A percentile compares a stretch with the other conserved stretches of the same genome.
phyloP scores from a whole-genome alignment of 305 asterid genomes.

The Fraxinus baroniana region DNA sequence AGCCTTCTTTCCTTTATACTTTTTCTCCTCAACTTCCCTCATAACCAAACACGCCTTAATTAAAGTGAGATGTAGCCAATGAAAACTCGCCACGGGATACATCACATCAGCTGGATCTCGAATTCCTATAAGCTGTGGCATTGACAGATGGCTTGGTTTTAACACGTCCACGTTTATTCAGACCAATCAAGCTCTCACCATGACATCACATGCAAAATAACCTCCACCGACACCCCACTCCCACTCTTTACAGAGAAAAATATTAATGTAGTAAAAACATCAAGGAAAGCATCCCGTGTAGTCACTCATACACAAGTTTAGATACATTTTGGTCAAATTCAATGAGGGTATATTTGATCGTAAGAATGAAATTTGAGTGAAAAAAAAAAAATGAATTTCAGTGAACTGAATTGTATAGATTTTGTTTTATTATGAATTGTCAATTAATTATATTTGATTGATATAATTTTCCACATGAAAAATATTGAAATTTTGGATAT shows the following conservation, averaged over 20 bases:
- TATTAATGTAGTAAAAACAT: not conserved
- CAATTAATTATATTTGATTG: no score
- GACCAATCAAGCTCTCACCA: not conserved
- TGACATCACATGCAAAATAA: not conserved
- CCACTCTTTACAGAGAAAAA: not conserved
- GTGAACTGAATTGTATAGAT: no score
- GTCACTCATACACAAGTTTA: not conserved
- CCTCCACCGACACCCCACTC: not conserved
- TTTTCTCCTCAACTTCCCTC: not conserved
- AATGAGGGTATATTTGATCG: no score
- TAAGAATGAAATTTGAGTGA: no score
- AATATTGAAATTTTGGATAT: no score
- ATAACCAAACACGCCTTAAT: not conserved
- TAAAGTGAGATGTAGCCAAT: not conserved
- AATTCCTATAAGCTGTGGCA: not conserved
- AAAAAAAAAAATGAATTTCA: no score
- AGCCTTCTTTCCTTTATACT: not conserved
- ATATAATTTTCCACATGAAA: no score
- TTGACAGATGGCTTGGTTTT: not conserved
- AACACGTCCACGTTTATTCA: not conserved
- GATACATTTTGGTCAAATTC: not conserved
- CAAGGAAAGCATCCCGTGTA: not conserved
- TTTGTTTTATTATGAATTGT: no score
- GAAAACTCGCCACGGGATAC: not conserved
- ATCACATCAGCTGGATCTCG: not conserved